Base-by-base conservation (phyloP, 345 rosid species). In the Brassica juncea region DNA sequence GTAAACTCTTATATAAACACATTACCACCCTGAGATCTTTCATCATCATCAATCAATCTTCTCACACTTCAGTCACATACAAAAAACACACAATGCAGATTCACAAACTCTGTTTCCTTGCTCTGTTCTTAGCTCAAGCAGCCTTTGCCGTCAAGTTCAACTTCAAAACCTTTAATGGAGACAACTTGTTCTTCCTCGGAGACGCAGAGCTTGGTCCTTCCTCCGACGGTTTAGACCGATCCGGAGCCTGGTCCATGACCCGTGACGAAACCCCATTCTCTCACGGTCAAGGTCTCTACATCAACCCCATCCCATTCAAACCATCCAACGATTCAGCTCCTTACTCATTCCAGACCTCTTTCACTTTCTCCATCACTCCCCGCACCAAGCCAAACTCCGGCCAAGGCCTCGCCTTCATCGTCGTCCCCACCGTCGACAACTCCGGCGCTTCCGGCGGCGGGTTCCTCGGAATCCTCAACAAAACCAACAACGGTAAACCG, bases 401-500 rank as follows among this genome's bases (percentile, higher is more conserved):
- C 23, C 81, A 78, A 32, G 82, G 84, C 35, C 78, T 81, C 23
- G 84, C 79, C 73, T 84, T 68, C 37, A 10, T 81, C 66, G 58
- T 84, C 15, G 66, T 74, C 19, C 86, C 84, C 0, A 8, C n/a
- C 3, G 30, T 54, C 0, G 82, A 68, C 49, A 68, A 61, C 72
- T 65, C 71, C 14, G 85, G 66, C 1, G 82, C 79, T 8, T 54
- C 70, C 0, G 71, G 79, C 3, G 67, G 83, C 7, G 83, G 80
- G 4, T 66, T 49, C 71, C 83, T 83, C n/a, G 86, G 84, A 9
- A 74, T 86, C 3, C 77, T 69, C 63, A 84, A 84, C 67, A 73
- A 14, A 67, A 81, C 84, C 63, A 86, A 69, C 34, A 42, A 74
- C 6, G 85, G 77, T 1, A 60, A 75, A 15, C 10, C 73, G 1